Evolutionary conservation across 345 rosid species (phyloP).

Genomic region (Cardamine chenopodiifolia): DNA sequence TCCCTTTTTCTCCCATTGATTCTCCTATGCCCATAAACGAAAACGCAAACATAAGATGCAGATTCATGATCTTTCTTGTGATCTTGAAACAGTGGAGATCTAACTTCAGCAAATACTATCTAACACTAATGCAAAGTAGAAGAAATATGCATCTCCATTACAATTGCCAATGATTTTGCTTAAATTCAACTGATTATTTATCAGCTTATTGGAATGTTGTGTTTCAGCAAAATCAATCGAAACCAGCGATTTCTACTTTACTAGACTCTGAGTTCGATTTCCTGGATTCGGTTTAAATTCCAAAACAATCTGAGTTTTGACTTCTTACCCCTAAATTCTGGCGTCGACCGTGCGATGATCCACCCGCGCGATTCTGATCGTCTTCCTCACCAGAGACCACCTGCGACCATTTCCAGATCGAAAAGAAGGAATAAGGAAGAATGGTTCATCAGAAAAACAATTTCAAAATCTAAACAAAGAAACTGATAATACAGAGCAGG

Average conservation of each 20-base stretch:
- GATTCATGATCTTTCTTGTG: neutral
- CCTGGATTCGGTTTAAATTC: neutral
- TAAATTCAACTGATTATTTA: neutral
- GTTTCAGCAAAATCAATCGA: conserved; percentile 11
- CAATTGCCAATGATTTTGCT: neutral
- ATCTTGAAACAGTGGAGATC: neutral
- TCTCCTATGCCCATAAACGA: conserved; percentile 22
- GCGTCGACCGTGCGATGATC: conserved; percentile 29
- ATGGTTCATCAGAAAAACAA: neutral
- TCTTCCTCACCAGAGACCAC: conserved; percentile 71
- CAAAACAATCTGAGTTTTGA: neutral
- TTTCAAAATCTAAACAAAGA: neutral
- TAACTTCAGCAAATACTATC: neutral
- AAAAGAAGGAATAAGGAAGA: neutral
- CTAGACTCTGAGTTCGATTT: neutral
- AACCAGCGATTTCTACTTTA: neutral
- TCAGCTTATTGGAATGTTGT: neutral
- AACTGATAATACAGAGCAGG: neutral
- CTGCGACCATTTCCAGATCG: conserved; percentile 46
- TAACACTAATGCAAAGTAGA: conserved; percentile 5
- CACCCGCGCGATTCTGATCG: conserved; percentile 30
- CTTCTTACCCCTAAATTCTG: conserved; percentile 33
- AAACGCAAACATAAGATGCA: neutral
- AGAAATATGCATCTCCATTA: neutral
- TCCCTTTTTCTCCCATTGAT: conserved; percentile 36